phyloP scores from a whole-genome alignment of 257 asterid genomes.

The Scutellaria minor region DNA sequence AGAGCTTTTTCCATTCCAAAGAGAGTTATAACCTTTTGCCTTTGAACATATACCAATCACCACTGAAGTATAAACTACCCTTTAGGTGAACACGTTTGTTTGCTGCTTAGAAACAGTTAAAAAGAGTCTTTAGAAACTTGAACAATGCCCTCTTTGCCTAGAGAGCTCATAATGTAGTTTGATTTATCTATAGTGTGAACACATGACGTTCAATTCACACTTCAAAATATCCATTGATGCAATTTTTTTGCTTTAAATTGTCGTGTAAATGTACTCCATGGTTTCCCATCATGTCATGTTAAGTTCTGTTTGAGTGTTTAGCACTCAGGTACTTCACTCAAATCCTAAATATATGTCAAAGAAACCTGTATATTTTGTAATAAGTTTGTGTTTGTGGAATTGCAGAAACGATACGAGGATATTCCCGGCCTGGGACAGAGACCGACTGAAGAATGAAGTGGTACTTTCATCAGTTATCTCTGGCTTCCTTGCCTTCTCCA shows the following conservation, averaged over 20 bases:
- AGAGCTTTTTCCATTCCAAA: neutral
- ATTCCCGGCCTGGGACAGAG: constrained; percentile 87
- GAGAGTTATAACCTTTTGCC: neutral
- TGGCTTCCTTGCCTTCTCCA: constrained; percentile 20
- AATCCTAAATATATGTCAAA: neutral
- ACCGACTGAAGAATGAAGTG: constrained; percentile 66
- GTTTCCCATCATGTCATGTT: neutral
- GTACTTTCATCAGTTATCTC: constrained; percentile 18
- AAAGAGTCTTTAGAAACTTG: neutral
- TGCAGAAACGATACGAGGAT: constrained; percentile 91
- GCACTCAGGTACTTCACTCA: neutral
- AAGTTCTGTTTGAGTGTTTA: neutral
- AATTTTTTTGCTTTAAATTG: neutral
- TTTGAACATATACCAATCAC: too few species aligned
- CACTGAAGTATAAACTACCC: neutral
- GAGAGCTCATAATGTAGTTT: neutral
- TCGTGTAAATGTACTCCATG: neutral
- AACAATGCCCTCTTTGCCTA: neutral
- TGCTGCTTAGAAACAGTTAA: neutral
- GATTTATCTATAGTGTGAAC: neutral
- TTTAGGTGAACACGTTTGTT: too few species aligned
- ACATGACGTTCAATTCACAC: neutral
- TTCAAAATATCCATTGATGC: neutral
- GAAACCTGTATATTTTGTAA: neutral
- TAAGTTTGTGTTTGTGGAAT: constrained; percentile 4